Evolutionary conservation across 108 stramenopile genomes (phyloP), one percentile per base, ranked within the genome.

Genomic region (Skeletonema grethae): DNA sequence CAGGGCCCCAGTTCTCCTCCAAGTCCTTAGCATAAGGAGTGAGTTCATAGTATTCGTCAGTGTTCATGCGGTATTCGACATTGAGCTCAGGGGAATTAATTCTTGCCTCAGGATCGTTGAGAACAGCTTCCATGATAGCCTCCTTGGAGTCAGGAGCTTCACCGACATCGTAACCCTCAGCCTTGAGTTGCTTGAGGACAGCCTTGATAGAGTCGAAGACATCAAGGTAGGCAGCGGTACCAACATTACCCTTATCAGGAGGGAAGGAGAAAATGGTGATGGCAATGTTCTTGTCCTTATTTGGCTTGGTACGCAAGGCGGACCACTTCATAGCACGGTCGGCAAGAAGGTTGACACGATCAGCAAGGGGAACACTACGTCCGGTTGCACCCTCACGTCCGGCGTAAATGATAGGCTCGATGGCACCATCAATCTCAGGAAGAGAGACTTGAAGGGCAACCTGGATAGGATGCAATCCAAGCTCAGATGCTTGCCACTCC

Each of bases 241-340:
- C 97, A 45, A 98, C 97, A 79, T 98, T 98, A 48, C 97, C 97
- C 90, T 98, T 98, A 83, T 98, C 97, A 35, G 97, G 97, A 50
- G 97, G 97, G 89, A 98, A 98, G 39, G 94, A 95, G 83, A 98
- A 98, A 87, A 98, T 94, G 16, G 97, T 98, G 48, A 98, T 90
- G 16, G 97, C 95, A 81, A 98, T 92, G 83, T 97, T 98, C 90
- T 98, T 98, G 48, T 97, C 95, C 67, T 71, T 41, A 43, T 91
- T 91, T 59, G 89, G 77, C 92, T 98, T 98, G 43, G 77, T 78
- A 53, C 84, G 83, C 31, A 95, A 87, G 65, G 73, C 85, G 46
- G 87, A 81, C 96, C 97, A 95, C 90, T 97, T 97, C 63, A 97
- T 62, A 53, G 93, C 82, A 56, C 97, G 90, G 70, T 96, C 94